Evolutionary conservation across 441 rosid genomes (phyloP).

Genomic region (Adansonia rubrostipa): DNA sequence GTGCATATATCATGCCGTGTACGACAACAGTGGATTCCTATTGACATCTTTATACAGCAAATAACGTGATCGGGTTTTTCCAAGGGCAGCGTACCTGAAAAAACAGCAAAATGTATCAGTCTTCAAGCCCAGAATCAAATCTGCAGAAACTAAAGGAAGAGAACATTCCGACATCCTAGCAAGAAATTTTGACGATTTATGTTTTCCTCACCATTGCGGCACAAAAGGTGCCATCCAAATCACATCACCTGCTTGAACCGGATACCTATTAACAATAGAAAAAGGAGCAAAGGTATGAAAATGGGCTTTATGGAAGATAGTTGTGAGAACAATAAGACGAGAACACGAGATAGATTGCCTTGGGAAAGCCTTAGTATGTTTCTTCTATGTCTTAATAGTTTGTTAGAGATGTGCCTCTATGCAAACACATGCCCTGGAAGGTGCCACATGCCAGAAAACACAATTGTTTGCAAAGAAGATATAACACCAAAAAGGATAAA

Average conservation of each 20-base stretch:
- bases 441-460: slow-evolving; percentile 3
- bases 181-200: slow-evolving; percentile 8
- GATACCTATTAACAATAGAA: slow-evolving; percentile 57
- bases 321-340: not conserved
- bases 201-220: slow-evolving; percentile 71
- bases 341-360: not conserved
- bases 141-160: slow-evolving; percentile 20
- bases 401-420: not conserved
- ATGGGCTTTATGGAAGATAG: slow-evolving; percentile 9
- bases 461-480: not conserved
- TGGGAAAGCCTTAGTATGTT: not conserved
- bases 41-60: slow-evolving; percentile 86
- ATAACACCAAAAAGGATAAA: not conserved
- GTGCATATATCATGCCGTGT: slow-evolving; percentile 10
- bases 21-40: slow-evolving; percentile 60
- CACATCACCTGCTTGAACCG: slow-evolving; percentile 93
- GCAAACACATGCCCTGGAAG: slow-evolving; percentile 1
- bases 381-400: not conserved
- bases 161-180: slow-evolving; percentile 23
- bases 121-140: slow-evolving; percentile 6
- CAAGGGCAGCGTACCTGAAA: slow-evolving; percentile 85
- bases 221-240: slow-evolving; percentile 99
- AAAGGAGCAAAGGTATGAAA: slow-evolving; percentile 21
- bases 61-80: slow-evolving; percentile 71
- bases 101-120: slow-evolving; percentile 19